Evolutionary conservation across 768 basidiomycete species (phyloP), one percentile per base, ranked within the genome.

Genomic region (Boletus bicolor): DNA sequence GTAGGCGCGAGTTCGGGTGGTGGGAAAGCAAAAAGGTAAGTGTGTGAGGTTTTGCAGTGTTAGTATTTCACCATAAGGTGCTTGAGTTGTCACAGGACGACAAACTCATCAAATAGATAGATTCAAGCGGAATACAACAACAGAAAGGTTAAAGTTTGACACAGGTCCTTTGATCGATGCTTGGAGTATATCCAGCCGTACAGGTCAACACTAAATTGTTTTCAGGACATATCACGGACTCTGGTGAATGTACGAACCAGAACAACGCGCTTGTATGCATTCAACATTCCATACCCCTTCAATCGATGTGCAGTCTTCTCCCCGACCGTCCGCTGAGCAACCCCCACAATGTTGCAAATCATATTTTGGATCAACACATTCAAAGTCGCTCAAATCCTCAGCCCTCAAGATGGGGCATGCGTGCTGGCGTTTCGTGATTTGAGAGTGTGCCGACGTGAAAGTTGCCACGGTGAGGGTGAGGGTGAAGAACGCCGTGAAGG

Each of bases 271-370:
- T 56, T 66, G 67, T 47, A 82, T 77, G 69, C 90, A 93, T n/a
- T 80, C 82, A 63, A 90, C 86, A 65, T 83, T 84, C 79, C 82
- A 82, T 19, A 79, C 83, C 45, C 83, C 82, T 44, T 72, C 57
- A 61, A 92, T 89, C 44, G 77, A 72, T 17, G 83, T 84, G 70
- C 89, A 93, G 69, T 93, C 86, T 68, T 82, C 73, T 26, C 90
- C 90, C 42, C 73, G 65, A 19, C 82, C 83, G n/a, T 79, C 70
- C 17, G 81, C 77, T 2, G 81, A 70, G 66, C 90, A 92, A 30
- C 91, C 90, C 58, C 89, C 90, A 70, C 90, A 92, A 14, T 84
- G 84, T 56, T 82, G 77, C 44, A 91, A 78, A 56, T 91, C 87
- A 43, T 73, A 73, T 17, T 70, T 61, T 32, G 79, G 79, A 71